Conservation (phyloP, 2,329 filamentous ascomycete genomes). For the Dothideomycetes sp. region DNA sequence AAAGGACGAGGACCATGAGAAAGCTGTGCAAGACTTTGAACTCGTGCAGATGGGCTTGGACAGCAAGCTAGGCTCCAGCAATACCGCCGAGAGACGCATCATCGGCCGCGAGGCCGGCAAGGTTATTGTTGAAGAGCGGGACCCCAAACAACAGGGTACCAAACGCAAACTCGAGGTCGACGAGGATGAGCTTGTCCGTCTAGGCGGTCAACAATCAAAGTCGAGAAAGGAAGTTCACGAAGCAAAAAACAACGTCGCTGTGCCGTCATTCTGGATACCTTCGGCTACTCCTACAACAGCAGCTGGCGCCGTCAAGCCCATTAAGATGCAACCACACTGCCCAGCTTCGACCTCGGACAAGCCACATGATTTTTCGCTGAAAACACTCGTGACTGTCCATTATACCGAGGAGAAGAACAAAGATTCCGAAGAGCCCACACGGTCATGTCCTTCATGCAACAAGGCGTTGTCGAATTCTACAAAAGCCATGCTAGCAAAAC, state of each 20-base stretch:
- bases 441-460: constrained; percentile 75
- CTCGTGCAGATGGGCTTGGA: constrained; percentile 60
- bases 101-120: constrained; percentile 32
- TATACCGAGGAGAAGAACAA: constrained; percentile 64
- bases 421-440: constrained; percentile 27
- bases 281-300: constrained; percentile 58
- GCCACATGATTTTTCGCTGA: constrained; percentile 68
- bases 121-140: constrained; percentile 21
- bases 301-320: constrained; percentile 35
- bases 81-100: constrained; percentile 35
- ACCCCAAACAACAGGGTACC: constrained; percentile 33
- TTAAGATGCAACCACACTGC: constrained; percentile 39
- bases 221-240: constrained; percentile 54
- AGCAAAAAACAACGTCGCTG: constrained; percentile 58
- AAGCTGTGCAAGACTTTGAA: constrained; percentile 76
- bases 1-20: constrained; percentile 56
- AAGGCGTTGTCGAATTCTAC: constrained; percentile 75
- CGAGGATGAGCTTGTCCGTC: constrained; percentile 62
- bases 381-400: constrained; percentile 63
- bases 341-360: constrained; percentile 55
- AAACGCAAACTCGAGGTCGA: constrained; percentile 78
- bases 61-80: constrained; percentile 27
- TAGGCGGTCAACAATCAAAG: constrained; percentile 63
- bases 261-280: constrained; percentile 91
- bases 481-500: constrained; percentile 72